phyloP scores from a whole-genome alignment of 2,329 filamentous ascomycete genomes.

The Trichoderma afroharzianum region DNA sequence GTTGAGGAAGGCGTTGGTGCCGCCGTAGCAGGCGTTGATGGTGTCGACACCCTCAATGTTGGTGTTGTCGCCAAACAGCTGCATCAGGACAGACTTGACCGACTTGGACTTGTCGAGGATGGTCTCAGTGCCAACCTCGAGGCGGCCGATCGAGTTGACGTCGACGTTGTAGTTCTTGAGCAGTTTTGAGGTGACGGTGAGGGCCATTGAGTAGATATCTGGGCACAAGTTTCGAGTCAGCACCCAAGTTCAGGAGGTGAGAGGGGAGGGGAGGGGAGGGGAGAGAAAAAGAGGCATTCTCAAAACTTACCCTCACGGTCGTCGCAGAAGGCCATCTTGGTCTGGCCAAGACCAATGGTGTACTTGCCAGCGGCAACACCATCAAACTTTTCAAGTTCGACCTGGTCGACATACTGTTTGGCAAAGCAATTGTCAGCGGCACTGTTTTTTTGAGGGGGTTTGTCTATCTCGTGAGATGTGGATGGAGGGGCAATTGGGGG shows the following conservation, averaged over 20 bases:
- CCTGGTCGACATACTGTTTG: slow-evolving; percentile 76
- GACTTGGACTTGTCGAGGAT: slow-evolving; percentile 88
- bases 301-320: slow-evolving; percentile 72
- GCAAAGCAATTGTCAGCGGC: slow-evolving; percentile 4
- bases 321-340: slow-evolving; percentile 89
- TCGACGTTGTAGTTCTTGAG: slow-evolving; percentile 82
- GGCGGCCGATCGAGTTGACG: slow-evolving; percentile 69
- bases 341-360: slow-evolving; percentile 87
- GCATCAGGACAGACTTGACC: slow-evolving; percentile 84
- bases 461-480: slow-evolving; percentile 6
- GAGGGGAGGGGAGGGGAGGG: neutral
- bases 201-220: slow-evolving; percentile 86
- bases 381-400: slow-evolving; percentile 82
- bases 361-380: slow-evolving; percentile 79
- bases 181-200: slow-evolving; percentile 74
- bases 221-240: neutral
- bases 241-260: neutral
- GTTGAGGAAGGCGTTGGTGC: slow-evolving; percentile 83
- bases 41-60: slow-evolving; percentile 82
- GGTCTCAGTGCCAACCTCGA: slow-evolving; percentile 84
- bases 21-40: slow-evolving; percentile 82
- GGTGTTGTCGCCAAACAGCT: slow-evolving; percentile 79
- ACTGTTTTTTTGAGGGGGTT: neutral
- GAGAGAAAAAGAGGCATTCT: slow-evolving; percentile 5
- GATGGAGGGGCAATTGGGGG: slow-evolving; percentile 20